Evolutionary conservation across 129 eudicot species (phyloP), one percentile per base, ranked within the genome.

Genomic region (Deinandra increscens): DNA sequence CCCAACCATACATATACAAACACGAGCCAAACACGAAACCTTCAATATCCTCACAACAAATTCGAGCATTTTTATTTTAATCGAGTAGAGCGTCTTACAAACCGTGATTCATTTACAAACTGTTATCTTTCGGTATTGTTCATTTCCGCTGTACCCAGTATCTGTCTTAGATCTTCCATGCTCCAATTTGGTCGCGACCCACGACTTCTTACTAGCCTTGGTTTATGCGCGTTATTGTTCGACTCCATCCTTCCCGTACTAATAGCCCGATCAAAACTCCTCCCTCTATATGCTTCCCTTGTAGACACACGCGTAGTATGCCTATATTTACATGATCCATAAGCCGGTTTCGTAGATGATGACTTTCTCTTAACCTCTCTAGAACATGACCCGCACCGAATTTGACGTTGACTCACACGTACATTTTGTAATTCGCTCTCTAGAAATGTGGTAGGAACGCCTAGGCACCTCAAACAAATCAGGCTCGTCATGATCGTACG

Each of bases 401-500:
- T 31, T 53, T 53, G 74, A 69, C 26, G 14, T 55, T 20, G 55
- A 29, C 65, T 42, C 15, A 15, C 39, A 3, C 53, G n/a, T 38
- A 41, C 22, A 9, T 54, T 15, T 22, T 19, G 6, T 4, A 55
- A 54, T 55, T 70, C 66, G 11, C n/a, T 56, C 26, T 70, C 54
- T 22, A 42, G 6, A 39, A 20, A 37, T 9, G 41, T 3, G 5
- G 23, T 41, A 9, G 55, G 53, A 70, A 55, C 14, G 29, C 64
- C 64, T 1, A 70, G 41, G 42, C 75, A 70, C 36, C 54, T 56
- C 66, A 70, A 54, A 56, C 54, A 70, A 22, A 69, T 6, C 31
- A 70, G 49, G 26, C 64, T 38, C 31, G 3, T 26, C 31, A 26
- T 26, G 31, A 26, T 3, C 31, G 41, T 20, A 7, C 31, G 41